These are phyloP conservation scores for Juncus effusus DNA, from an alignment of 176 grass and related monocot genomes.

Conservation along the genomic window DNA sequence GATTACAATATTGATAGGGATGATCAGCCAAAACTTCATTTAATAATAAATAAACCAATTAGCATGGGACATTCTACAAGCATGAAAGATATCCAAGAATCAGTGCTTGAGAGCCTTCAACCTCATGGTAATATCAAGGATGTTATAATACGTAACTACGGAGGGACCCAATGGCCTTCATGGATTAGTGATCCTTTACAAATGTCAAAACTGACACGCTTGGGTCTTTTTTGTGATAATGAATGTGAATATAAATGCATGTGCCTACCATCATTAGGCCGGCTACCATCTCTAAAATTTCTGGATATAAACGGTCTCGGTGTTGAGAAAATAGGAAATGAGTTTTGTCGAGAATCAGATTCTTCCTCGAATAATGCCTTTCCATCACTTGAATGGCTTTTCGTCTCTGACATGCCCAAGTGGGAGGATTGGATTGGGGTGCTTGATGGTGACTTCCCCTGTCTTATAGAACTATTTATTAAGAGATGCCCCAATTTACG, in stretches of 20 bases:
- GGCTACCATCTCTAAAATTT: neutral
- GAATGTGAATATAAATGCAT: neutral
- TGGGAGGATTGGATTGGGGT: neutral
- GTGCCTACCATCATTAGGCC: neutral
- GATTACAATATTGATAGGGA: neutral
- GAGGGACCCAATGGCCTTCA: neutral
- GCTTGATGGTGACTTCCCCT: neutral
- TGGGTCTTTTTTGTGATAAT: neutral
- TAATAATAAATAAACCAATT: neutral
- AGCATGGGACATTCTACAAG: neutral
- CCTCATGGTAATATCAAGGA: slow-evolving; percentile 7
- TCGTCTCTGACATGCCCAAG: too few species aligned
- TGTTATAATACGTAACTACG: neutral
- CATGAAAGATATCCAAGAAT: neutral
- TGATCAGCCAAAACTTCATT: neutral
- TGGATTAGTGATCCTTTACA: neutral
- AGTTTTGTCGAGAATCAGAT: neutral
- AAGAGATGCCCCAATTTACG: neutral
- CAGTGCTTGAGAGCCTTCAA: neutral
- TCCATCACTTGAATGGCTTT: too few species aligned
- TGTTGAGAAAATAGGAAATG: slow-evolving; percentile 2
- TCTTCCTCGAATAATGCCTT: too few species aligned
- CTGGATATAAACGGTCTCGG: neutral
- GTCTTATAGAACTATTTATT: neutral
- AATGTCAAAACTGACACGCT: neutral